Percentiles rank a stretch among this genome's conserved stretches.
Evolutionary conservation across 306 rosid genomes (phyloP).

Genomic region (apple (Malus domestica)): ASM211411v1 NC_041796.1:4876001-4876500

Average conservation of each 20-base stretch:
- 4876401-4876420: background rate
- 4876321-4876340: background rate
- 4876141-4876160: slow-evolving; percentile 7
- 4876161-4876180: slow-evolving; percentile 16
- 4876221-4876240: no score
- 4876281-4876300: no score
- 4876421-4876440: background rate
- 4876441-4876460: background rate
- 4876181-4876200: no score
- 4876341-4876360: background rate
- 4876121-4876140: slow-evolving; percentile 29
- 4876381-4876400: background rate
- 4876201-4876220: no score
- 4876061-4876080: slow-evolving; percentile 10
- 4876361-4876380: background rate
- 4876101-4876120: slow-evolving; percentile 11
- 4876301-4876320: background rate
- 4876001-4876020: slow-evolving; percentile 16
- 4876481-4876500: background rate
- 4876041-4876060: background rate
- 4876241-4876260: background rate
- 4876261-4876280: background rate
- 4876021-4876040: background rate
- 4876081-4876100: slow-evolving; percentile 15
- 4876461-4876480: no score